These are phyloP conservation scores for Angophora floribunda DNA, from an alignment of 345 rosid genomes.

Conservation along the genomic window DNA sequence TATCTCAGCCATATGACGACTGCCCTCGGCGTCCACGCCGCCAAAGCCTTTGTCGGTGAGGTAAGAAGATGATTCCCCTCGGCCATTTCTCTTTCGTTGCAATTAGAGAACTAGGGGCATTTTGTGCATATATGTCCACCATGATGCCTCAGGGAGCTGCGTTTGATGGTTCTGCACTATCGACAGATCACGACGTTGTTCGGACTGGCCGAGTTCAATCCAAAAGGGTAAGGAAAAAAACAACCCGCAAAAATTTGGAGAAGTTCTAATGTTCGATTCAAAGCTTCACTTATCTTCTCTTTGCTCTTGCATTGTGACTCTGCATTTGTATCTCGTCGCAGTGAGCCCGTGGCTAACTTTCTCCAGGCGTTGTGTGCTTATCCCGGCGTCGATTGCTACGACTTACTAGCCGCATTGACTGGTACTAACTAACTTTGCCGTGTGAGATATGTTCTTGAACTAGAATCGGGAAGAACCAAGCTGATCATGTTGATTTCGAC, in stretches of 20 bases:
- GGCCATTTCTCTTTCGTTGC: background rate
- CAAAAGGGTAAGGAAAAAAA: slow-evolving; percentile 48
- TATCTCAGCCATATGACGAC: slow-evolving; percentile 89
- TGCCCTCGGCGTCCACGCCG: slow-evolving; percentile 49
- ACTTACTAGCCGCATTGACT: slow-evolving; percentile 51
- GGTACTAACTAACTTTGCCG: slow-evolving; percentile 20
- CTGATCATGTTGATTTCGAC: background rate
- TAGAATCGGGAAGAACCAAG: background rate
- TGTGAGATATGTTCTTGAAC: background rate
- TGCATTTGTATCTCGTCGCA: slow-evolving; percentile 4
- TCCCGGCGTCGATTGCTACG: slow-evolving; percentile 71
- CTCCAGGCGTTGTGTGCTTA: slow-evolving; percentile 40
- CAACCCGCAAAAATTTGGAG: background rate
- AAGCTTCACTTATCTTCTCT: background rate
- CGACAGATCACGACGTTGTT: slow-evolving; percentile 37
- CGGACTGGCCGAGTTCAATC: slow-evolving; percentile 76
- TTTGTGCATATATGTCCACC: background rate
- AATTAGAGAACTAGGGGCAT: background rate
- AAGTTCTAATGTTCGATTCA: background rate
- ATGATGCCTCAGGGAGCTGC: background rate
- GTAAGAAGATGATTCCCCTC: slow-evolving; percentile 5
- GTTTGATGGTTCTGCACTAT: background rate
- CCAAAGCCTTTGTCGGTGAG: slow-evolving; percentile 72
- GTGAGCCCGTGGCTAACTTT: slow-evolving; percentile 34
- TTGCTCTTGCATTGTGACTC: background rate